Conservation (phyloP, 257 asterid genomes). For the Gentiana macrophylla region DNA sequence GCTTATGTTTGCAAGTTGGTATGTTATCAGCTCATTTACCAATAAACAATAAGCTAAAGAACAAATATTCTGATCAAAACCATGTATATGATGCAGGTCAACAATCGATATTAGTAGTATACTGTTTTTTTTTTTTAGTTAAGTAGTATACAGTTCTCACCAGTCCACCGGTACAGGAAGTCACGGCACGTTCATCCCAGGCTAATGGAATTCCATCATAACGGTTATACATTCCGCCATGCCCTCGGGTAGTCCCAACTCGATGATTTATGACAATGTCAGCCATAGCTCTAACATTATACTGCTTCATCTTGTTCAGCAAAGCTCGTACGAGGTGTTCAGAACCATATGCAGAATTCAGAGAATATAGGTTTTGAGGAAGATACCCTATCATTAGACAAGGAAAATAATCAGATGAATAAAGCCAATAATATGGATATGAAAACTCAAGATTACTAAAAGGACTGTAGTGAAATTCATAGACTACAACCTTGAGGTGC, state of each 20-base stretch:
- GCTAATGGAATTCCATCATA: conserved; percentile 84
- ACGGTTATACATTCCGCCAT: conserved; percentile 85
- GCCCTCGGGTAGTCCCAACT: conserved; percentile 79
- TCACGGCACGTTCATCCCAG: conserved; percentile 92
- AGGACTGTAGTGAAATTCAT: not conserved
- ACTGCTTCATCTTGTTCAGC: conserved; percentile 71
- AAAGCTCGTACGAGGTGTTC: conserved; percentile 63
- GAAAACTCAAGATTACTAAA: not conserved
- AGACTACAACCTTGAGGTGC: conserved; percentile 60
- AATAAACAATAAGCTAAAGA: not conserved
- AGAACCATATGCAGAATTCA: conserved; percentile 79
- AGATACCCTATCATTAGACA: conserved; percentile 56
- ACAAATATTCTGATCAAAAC: not conserved
- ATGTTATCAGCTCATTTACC: too few species aligned
- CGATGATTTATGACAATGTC: conserved; percentile 96
- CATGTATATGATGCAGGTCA: not conserved
- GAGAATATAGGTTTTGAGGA: conserved; percentile 86
- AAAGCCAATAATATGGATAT: conserved; percentile 3
- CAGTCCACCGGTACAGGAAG: conserved; percentile 88
- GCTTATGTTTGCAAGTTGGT: too few species aligned
- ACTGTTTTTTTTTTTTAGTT: too few species aligned
- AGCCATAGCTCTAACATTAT: conserved; percentile 88
- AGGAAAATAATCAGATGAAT: conserved; percentile 6
- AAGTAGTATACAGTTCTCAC: conserved; percentile 25
- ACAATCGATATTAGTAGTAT: not conserved